Evolutionary conservation across 1,284 basidiomycete genomes (phyloP).

Genomic region (Tremellales sp.): DNA sequence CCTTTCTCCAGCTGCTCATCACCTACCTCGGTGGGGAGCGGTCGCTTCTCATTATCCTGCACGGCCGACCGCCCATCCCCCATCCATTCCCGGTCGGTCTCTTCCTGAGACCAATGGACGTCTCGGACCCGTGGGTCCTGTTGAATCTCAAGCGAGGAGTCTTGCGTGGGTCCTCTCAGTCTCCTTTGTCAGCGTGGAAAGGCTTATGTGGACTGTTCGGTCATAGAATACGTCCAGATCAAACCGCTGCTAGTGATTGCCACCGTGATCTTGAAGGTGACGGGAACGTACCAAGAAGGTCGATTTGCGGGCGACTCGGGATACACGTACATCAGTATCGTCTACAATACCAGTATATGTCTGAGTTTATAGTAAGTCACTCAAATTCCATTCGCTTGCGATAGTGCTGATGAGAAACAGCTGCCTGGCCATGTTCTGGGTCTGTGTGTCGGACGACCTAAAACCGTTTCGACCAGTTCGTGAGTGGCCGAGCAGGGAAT

Average conservation of each 20-base stretch:
- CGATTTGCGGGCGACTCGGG: conserved; percentile 77
- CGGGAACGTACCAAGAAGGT: conserved; percentile 87
- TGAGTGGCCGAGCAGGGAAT: conserved; percentile 20
- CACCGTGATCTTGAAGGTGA: conserved; percentile 80
- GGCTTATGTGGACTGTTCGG: conserved; percentile 10
- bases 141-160: conserved; percentile 92
- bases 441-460: conserved; percentile 78
- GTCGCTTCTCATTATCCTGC: conserved; percentile 82
- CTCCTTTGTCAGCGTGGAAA: background rate
- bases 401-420: conserved; percentile 62
- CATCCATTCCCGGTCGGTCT: conserved; percentile 81
- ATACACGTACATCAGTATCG: conserved; percentile 84
- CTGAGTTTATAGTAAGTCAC: conserved; percentile 45
- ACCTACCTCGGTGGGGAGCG: conserved; percentile 90
- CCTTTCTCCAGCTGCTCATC: conserved; percentile 76
- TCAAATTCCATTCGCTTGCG: background rate
- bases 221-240: conserved; percentile 89
- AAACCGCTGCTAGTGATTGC: conserved; percentile 84
- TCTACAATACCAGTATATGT: conserved; percentile 59
- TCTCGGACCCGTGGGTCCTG: conserved; percentile 90
- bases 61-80: conserved; percentile 80
- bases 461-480: conserved; percentile 72
- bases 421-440: conserved; percentile 92
- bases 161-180: conserved; percentile 62
- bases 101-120: conserved; percentile 68